These are phyloP conservation scores for Globisporangium splendens DNA, from an alignment of 352 stramenopile species.

Conservation along the genomic window DNA sequence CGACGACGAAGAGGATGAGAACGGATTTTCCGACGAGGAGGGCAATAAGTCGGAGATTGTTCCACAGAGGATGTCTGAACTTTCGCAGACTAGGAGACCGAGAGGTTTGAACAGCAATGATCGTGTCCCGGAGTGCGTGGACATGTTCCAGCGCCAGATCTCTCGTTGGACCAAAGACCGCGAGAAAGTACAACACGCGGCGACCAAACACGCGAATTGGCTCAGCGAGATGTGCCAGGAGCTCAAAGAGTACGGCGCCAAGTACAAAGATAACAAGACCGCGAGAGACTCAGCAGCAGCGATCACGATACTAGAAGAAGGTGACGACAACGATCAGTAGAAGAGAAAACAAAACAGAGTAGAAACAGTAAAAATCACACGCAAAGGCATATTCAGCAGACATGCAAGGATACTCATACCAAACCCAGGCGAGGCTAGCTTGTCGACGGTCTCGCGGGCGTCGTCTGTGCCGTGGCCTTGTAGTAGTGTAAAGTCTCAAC, in stretches of 20 bases:
- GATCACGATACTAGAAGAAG: slow-evolving; percentile 14
- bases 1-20: slow-evolving; percentile 1
- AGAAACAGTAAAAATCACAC: too few relatives aligned
- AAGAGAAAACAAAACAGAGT: neutral
- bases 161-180: slow-evolving; percentile 56
- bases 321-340: slow-evolving; percentile 1
- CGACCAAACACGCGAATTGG: slow-evolving; percentile 56
- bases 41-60: slow-evolving; percentile 16
- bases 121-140: slow-evolving; percentile 14
- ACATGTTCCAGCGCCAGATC: slow-evolving; percentile 53
- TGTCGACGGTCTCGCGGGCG: slow-evolving; percentile 33
- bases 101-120: slow-evolving; percentile 9
- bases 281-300: slow-evolving; percentile 16
- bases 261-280: slow-evolving; percentile 23
- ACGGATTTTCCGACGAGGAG: slow-evolving; percentile 5
- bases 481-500: slow-evolving; percentile 71
- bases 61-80: slow-evolving; percentile 13
- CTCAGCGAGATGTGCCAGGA: slow-evolving; percentile 61
- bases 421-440: slow-evolving; percentile 14
- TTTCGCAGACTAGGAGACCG: slow-evolving; percentile 7
- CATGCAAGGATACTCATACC: neutral
- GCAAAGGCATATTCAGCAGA: neutral
- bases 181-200: slow-evolving; percentile 54
- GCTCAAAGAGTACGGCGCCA: slow-evolving; percentile 55
- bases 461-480: slow-evolving; percentile 42